Conservation (phyloP, 2,329 filamentous ascomycete genomes). For the Apiospora arundinis region DNA sequence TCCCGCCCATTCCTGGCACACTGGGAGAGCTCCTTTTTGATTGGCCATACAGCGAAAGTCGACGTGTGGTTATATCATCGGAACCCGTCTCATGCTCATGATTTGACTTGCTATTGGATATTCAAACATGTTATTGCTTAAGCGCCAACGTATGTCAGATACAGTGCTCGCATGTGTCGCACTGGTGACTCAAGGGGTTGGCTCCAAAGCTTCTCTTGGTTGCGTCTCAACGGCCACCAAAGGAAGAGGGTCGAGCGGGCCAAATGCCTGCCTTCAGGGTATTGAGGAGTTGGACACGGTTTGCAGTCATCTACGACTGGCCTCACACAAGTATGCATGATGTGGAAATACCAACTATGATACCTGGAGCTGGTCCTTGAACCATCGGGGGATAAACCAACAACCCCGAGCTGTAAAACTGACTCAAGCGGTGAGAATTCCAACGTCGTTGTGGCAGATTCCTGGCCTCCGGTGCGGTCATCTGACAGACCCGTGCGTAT, state of each 20-base stretch:
- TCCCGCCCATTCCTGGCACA: background rate
- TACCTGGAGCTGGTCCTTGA: background rate
- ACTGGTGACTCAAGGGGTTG: background rate
- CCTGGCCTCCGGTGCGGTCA: background rate
- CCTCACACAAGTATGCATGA: background rate
- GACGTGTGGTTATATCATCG: background rate
- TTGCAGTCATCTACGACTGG: background rate
- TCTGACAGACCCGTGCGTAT: background rate
- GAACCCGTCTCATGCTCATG: background rate
- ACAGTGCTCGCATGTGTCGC: background rate
- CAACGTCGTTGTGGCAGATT: background rate
- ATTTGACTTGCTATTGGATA: background rate
- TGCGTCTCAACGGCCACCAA: background rate
- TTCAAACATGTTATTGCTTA: background rate
- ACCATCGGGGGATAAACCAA: background rate
- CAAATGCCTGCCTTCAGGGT: background rate
- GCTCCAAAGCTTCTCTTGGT: background rate
- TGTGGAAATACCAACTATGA: conserved; percentile 1
- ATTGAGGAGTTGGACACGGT: background rate
- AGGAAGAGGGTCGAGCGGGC: background rate
- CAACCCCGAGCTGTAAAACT: background rate
- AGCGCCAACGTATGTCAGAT: background rate
- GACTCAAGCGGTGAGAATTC: background rate
- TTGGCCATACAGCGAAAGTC: background rate
- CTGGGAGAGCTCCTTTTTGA: background rate